Evolutionary conservation across 129 eudicot species (phyloP).

Genomic region (Artemisia argyi): DNA sequence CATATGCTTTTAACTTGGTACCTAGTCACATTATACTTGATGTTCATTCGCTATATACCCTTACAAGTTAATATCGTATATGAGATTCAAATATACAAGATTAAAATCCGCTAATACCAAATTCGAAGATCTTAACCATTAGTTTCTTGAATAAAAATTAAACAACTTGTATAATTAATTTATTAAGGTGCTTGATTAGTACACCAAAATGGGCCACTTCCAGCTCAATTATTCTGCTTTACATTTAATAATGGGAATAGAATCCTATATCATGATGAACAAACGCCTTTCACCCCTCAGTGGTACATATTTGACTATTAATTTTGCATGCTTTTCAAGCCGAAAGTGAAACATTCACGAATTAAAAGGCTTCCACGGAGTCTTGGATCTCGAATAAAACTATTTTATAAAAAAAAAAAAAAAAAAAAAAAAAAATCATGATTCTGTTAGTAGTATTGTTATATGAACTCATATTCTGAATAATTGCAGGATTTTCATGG

Average conservation of each 20-base stretch:
- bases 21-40: too few species aligned
- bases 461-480: too few species aligned
- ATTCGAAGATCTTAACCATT: neutral
- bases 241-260: slow-evolving; percentile 10
- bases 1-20: too few species aligned
- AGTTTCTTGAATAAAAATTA: neutral
- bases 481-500: slow-evolving; percentile 80
- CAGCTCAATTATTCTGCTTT: slow-evolving; percentile 15
- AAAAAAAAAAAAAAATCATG: too few species aligned
- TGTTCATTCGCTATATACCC: too few species aligned
- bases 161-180: neutral
- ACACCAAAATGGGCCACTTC: slow-evolving; percentile 29
- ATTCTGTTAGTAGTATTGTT: too few species aligned
- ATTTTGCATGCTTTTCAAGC: slow-evolving; percentile 10
- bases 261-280: slow-evolving; percentile 23
- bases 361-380: neutral
- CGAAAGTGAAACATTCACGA: slow-evolving; percentile 8
- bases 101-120: too few species aligned
- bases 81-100: too few species aligned
- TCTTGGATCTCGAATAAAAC: slow-evolving; percentile 20
- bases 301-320: slow-evolving; percentile 27
- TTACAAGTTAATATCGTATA: too few species aligned
- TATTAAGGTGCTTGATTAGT: neutral
- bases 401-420: too few species aligned
- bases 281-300: slow-evolving; percentile 6